Percentiles rank a stretch among this genome's conserved stretches.
phyloP scores from a whole-genome alignment of 768 basidiomycete genomes.

The Phylloporus sp. region DNA sequence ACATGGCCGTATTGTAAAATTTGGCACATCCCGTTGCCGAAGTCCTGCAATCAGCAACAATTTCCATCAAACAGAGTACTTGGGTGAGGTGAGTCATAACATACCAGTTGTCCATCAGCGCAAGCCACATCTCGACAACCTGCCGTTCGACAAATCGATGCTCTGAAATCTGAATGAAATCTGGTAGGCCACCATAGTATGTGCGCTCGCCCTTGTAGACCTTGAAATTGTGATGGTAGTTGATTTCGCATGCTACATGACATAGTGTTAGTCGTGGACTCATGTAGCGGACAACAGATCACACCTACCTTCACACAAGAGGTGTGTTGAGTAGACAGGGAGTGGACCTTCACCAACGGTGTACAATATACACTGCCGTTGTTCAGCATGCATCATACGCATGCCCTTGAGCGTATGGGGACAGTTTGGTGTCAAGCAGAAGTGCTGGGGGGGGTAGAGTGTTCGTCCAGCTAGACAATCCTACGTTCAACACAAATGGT shows the following conservation, averaged over 20 bases:
- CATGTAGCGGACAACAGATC: too few relatives aligned
- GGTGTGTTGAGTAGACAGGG: background rate
- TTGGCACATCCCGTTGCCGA: background rate
- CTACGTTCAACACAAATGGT: too few relatives aligned
- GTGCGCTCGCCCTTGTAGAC: background rate
- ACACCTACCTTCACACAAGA: background rate
- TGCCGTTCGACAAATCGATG: slow-evolving; percentile 2
- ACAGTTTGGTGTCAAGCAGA: background rate
- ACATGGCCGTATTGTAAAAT: background rate
- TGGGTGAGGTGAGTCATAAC: background rate
- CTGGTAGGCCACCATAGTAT: background rate
- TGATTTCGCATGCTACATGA: background rate
- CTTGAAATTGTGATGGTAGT: slow-evolving; percentile 6
- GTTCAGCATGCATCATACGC: slow-evolving; percentile 4
- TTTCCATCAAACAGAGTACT: too few relatives aligned
- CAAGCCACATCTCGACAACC: background rate
- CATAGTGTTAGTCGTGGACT: background rate
- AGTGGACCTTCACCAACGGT: background rate
- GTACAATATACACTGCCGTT: background rate
- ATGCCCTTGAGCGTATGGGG: background rate
- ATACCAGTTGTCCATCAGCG: slow-evolving; percentile 1
- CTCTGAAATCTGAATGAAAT: background rate
- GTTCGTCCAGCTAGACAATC: background rate
- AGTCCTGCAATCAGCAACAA: background rate
- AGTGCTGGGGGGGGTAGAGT: background rate